Evolutionary conservation across 2,329 filamentous ascomycete genomes (phyloP).

Genomic region (Monosporascus sp.): DNA sequence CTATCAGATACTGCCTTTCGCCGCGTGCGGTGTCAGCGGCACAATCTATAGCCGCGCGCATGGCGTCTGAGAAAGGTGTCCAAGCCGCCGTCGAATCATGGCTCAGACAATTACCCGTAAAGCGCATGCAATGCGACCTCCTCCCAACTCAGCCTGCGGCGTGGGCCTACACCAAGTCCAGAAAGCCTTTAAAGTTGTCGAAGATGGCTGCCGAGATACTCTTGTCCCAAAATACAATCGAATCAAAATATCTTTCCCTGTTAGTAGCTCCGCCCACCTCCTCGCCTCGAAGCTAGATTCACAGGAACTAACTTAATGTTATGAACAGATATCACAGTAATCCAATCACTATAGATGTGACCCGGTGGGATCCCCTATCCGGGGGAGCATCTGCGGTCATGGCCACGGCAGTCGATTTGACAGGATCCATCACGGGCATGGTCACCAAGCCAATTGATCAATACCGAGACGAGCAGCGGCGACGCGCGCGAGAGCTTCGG

Average conservation of each 20-base stretch:
- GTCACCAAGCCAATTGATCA: neutral
- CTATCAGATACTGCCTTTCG: constrained; percentile 27
- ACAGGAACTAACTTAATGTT: constrained; percentile 43
- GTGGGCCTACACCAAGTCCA: constrained; percentile 39
- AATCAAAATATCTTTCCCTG: too few species aligned
- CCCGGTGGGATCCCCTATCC: too few species aligned
- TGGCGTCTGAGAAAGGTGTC: constrained; percentile 30
- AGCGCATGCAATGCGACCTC: constrained; percentile 27
- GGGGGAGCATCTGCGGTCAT: too few species aligned
- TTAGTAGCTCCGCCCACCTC: too few species aligned
- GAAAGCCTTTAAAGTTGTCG: constrained; percentile 34
- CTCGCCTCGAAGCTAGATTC: too few species aligned
- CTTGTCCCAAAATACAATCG: too few species aligned
- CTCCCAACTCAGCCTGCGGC: constrained; percentile 40
- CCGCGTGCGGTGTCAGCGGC: constrained; percentile 24
- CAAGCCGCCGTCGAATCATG: constrained; percentile 32
- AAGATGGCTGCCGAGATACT: constrained; percentile 48
- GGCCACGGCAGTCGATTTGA: too few species aligned
- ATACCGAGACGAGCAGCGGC: too few species aligned
- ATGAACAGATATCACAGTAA: neutral
- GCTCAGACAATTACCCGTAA: constrained; percentile 27
- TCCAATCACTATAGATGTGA: too few species aligned
- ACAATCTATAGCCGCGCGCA: constrained; percentile 25
- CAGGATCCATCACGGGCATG: constrained; percentile 15
- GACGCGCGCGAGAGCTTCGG: neutral